phyloP scores from a whole-genome alignment of 1,284 basidiomycete genomes.

The Coniferiporia weirii region DNA sequence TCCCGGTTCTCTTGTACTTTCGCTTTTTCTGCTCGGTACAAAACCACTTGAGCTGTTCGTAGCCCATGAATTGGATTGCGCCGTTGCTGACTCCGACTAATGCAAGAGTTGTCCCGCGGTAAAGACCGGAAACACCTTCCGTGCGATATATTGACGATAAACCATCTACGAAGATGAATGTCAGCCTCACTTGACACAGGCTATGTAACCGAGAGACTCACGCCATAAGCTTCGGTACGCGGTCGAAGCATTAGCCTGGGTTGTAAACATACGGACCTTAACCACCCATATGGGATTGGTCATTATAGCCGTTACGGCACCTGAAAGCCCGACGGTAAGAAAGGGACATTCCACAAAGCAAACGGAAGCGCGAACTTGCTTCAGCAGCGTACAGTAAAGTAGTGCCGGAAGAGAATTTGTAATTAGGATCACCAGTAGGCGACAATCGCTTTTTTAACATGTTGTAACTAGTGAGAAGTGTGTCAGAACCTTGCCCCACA shows the following conservation, averaged over 20 bases:
- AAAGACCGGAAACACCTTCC: slow-evolving; percentile 81
- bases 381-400: slow-evolving; percentile 90
- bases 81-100: slow-evolving; percentile 94
- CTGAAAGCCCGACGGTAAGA: slow-evolving; percentile 35
- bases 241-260: slow-evolving; percentile 53
- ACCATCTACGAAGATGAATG: slow-evolving; percentile 53
- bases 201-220: slow-evolving; percentile 36
- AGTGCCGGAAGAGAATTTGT: slow-evolving; percentile 66
- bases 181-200: background rate
- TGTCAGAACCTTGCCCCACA: slow-evolving; percentile 6
- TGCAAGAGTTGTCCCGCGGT: slow-evolving; percentile 85
- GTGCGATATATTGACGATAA: slow-evolving; percentile 59
- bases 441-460: slow-evolving; percentile 75
- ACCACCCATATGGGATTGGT: slow-evolving; percentile 99
- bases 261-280: slow-evolving; percentile 96
- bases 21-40: slow-evolving; percentile 73
- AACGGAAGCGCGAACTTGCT: slow-evolving; percentile 71
- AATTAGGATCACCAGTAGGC: slow-evolving; percentile 50
- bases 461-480: slow-evolving; percentile 66
- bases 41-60: slow-evolving; percentile 94
- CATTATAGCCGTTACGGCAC: slow-evolving; percentile 87
- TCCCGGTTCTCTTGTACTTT: slow-evolving; percentile 53
- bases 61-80: slow-evolving; percentile 93
- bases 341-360: slow-evolving; percentile 5
- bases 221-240: slow-evolving; percentile 80